A percentile compares a stretch with the other conserved stretches of the same genome.
Evolutionary conservation across 1,284 basidiomycete genomes (phyloP).

Genomic region (Ustilago crameri): DNA sequence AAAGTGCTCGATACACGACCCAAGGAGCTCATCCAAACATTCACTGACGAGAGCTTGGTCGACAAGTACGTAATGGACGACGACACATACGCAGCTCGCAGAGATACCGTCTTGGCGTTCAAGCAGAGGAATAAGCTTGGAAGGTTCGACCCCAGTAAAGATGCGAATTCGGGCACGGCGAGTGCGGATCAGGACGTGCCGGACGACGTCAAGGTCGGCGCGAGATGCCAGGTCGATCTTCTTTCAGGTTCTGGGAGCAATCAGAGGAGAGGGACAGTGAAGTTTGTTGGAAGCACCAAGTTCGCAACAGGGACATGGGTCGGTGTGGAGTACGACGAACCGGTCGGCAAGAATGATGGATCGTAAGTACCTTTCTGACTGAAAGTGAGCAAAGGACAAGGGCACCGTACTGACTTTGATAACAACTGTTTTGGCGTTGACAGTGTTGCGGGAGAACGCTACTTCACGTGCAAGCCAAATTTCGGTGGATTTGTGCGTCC

Average conservation of each 20-base stretch:
- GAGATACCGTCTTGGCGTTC: conserved; percentile 87
- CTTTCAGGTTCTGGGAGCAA: conserved; percentile 70
- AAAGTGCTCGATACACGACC: conserved; percentile 73
- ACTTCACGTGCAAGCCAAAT: conserved; percentile 81
- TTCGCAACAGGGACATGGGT: conserved; percentile 82
- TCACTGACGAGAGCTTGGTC: conserved; percentile 84
- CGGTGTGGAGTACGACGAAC: conserved; percentile 95
- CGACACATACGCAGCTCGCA: conserved; percentile 78
- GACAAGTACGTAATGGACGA: conserved; percentile 91
- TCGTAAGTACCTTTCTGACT: conserved; percentile 75
- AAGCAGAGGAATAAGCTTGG: conserved; percentile 90
- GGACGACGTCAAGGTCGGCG: conserved; percentile 74
- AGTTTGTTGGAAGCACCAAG: conserved; percentile 82
- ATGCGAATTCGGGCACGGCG: conserved; percentile 59
- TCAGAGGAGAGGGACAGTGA: conserved; percentile 81
- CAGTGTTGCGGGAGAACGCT: conserved; percentile 84
- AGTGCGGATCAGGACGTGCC: conserved; percentile 20
- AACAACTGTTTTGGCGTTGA: background rate
- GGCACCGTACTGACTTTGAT: background rate
- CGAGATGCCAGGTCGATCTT: conserved; percentile 85
- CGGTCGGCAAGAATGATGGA: conserved; percentile 94
- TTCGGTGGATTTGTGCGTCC: conserved; percentile 89
- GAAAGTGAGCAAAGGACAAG: background rate
- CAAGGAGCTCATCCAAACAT: conserved; percentile 77
- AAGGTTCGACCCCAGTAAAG: conserved; percentile 75